These are phyloP conservation scores for Polyporus arcularius DNA, from an alignment of 768 basidiomycete genomes.

Conservation along the genomic window DNA sequence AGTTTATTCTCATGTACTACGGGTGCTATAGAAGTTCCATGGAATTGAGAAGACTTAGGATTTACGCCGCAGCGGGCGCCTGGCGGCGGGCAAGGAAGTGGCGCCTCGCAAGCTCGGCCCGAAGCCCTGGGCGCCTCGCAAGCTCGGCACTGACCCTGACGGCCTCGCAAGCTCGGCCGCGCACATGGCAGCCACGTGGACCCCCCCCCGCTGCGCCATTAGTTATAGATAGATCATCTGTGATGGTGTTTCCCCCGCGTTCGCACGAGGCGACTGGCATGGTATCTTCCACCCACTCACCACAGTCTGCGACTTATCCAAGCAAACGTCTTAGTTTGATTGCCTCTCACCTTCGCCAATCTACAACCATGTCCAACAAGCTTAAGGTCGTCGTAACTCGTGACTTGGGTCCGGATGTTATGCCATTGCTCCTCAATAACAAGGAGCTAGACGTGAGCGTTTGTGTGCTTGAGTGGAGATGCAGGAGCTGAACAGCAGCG, in stretches of 20 bases:
- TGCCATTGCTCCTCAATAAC: slow-evolving; percentile 53
- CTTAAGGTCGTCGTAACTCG: slow-evolving; percentile 59
- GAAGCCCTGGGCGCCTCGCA: too few relatives aligned
- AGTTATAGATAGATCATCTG: background rate
- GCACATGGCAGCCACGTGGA: too few relatives aligned
- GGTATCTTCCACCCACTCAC: background rate
- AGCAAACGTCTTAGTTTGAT: slow-evolving; percentile 2
- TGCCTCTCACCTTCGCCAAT: slow-evolving; percentile 1
- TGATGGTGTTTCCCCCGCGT: background rate
- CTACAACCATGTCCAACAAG: slow-evolving; percentile 17
- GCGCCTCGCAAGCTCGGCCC: too few relatives aligned
- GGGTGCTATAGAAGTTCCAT: too few relatives aligned
- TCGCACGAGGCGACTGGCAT: background rate
- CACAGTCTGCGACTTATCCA: background rate
- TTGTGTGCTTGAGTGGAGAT: background rate
- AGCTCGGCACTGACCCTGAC: too few relatives aligned
- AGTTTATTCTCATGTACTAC: too few relatives aligned
- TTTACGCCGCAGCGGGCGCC: too few relatives aligned
- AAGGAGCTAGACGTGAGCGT: slow-evolving; percentile 54
- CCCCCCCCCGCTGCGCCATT: too few relatives aligned
- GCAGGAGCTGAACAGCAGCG: background rate
- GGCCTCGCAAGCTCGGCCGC: too few relatives aligned
- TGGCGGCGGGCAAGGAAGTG: too few relatives aligned
- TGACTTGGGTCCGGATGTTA: slow-evolving; percentile 62
- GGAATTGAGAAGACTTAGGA: too few relatives aligned